Base-by-base conservation (phyloP, 371 early-diverging fungal species). In the Coemansia sp. region DNA sequence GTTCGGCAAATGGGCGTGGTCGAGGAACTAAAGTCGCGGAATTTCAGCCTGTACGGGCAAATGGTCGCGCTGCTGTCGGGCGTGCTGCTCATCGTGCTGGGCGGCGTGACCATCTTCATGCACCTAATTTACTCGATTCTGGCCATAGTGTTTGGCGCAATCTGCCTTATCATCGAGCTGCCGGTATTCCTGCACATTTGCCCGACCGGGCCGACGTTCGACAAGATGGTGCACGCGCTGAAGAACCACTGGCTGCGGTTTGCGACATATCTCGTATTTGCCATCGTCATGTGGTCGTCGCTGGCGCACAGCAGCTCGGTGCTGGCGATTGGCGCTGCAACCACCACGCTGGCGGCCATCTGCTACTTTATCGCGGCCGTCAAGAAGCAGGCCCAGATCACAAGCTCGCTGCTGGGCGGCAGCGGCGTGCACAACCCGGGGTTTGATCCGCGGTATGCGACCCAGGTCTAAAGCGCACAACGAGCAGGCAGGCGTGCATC, bases 221-320 rank as follows among this genome's bases (percentile, higher is more conserved):
- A 77, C 58, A 51, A 51, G 26, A 61, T 47, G n/a, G 63, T 77
- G 42, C 60, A 57, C 14, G 64, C 63, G 8, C 56, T 77, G 50
- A 69, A 72, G 58, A 72, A 72, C 64, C 65, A 72, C 56, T 77
- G 77, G 77, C 63, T 65, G 54, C 69, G 77, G 55, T 72, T 72
- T 60, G 45, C 59, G 16, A 57, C 63, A 4, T 77, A 77, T 31
- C 57, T 77, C 31, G 62, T 64, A n/a, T 77, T 77, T 66, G 69
- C 77, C 1, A 51, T 61, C 7, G 64, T 77, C 31, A 77, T 72
- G 74, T 77, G 77, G 77, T 63, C 77, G 45, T 77, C 77, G 54
- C 54, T 77, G 56, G 65, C 77, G 5, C 62, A 69, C 51, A 57
- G 64, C 61, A 64, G 72, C 34, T 66, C 72, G 1, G 47, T 77